Conservation (phyloP, 169 alveolate genomes). For the Babesia gibsoni region DNA sequence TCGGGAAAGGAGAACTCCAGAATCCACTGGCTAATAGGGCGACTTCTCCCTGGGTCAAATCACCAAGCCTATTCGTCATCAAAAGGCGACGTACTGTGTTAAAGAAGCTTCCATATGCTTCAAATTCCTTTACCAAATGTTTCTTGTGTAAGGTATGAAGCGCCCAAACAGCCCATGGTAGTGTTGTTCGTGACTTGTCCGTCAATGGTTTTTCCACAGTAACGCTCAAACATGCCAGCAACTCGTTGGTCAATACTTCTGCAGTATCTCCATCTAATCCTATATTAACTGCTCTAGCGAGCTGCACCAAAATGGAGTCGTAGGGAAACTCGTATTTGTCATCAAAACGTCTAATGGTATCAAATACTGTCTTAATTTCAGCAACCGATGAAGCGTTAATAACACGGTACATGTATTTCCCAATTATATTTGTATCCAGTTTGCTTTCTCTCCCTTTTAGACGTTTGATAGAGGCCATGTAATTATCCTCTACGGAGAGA, state of each 20-base stretch:
- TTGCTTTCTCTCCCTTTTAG: too few species aligned
- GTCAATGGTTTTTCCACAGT: neutral
- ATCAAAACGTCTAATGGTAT: neutral
- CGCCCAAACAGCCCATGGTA: conserved; percentile 22
- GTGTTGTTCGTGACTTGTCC: neutral
- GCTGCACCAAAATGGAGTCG: neutral
- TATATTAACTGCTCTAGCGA: neutral
- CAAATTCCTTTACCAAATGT: neutral
- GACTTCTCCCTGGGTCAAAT: conserved; percentile 22
- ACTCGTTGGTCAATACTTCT: neutral
- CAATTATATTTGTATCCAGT: too few species aligned
- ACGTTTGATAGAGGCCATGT: neutral
- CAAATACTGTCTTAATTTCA: neutral
- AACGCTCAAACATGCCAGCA: neutral
- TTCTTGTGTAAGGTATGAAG: neutral
- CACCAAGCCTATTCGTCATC: neutral
- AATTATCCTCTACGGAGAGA: neutral
- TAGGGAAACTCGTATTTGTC: neutral
- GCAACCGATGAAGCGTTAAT: neutral
- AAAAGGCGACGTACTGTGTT: neutral
- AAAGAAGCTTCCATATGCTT: neutral
- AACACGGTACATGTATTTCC: neutral
- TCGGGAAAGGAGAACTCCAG: neutral
- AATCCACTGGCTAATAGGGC: conserved; percentile 18
- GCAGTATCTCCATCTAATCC: neutral